Conservation (phyloP, 768 basidiomycete species). For the Tulasnella sp. region DNA sequence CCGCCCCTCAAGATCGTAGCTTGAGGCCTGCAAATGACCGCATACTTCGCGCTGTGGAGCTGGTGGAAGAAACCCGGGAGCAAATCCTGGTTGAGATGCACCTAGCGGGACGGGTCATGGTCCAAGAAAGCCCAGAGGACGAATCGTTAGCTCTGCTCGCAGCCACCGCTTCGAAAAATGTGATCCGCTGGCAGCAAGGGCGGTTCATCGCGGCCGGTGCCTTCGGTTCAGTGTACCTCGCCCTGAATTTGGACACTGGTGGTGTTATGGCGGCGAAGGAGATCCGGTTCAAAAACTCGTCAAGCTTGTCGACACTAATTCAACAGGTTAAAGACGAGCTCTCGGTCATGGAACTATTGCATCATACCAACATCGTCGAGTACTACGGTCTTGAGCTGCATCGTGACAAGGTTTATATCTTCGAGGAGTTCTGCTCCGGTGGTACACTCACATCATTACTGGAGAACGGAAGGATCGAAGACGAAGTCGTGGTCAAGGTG, state of each 20-base stretch:
- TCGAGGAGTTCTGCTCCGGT: constrained; percentile 96
- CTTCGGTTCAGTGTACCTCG: constrained; percentile 98
- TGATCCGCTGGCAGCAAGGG: constrained; percentile 96
- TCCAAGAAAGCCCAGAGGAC: constrained; percentile 89
- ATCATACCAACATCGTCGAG: constrained; percentile 95
- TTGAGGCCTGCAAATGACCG: constrained; percentile 72
- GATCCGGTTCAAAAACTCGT: constrained; percentile 90
- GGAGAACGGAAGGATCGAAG: constrained; percentile 91
- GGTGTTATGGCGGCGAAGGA: constrained; percentile 99
- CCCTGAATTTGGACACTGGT: constrained; percentile 91
- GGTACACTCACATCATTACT: constrained; percentile 82
- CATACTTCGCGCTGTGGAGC: constrained; percentile 44
- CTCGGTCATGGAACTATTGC: constrained; percentile 94
- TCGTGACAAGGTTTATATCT: constrained; percentile 96
- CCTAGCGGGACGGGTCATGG: constrained; percentile 81
- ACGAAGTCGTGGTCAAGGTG: constrained; percentile 88
- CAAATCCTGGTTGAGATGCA: constrained; percentile 57
- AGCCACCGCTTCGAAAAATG: constrained; percentile 89
- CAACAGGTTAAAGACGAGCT: constrained; percentile 93
- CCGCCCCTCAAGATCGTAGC: constrained; percentile 26
- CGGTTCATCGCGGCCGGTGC: constrained; percentile 98
- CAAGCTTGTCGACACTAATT: constrained; percentile 78
- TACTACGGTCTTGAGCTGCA: constrained; percentile 99
- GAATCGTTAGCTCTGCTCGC: constrained; percentile 89
- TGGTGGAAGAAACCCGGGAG: constrained; percentile 56